A percentile compares a stretch with the other conserved stretches of the same genome.
Conservation (phyloP, 805 yeast genomes). For the Teunomyces tritomae region DNA sequence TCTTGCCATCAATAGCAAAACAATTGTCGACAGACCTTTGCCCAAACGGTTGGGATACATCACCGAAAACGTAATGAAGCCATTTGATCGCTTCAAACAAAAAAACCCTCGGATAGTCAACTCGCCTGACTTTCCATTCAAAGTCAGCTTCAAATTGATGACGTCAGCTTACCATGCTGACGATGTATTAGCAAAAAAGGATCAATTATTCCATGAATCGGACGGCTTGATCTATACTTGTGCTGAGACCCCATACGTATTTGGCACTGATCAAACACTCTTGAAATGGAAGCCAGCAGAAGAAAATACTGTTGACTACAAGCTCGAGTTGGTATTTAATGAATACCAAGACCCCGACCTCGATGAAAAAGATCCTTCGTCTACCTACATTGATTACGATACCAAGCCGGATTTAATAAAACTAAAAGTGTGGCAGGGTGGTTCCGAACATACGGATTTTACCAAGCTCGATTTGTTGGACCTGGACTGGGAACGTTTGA, state of each 20-base stretch:
- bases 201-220: constrained; percentile 76
- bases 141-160: constrained; percentile 85
- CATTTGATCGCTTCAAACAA: constrained; percentile 69
- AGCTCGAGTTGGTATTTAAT: constrained; percentile 61
- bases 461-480: constrained; percentile 60
- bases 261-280: constrained; percentile 84
- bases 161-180: constrained; percentile 74
- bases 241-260: constrained; percentile 78
- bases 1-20: constrained; percentile 74
- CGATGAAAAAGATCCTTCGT: constrained; percentile 63
- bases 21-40: constrained; percentile 65
- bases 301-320: constrained; percentile 91
- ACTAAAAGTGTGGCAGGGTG: constrained; percentile 78
- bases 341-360: constrained; percentile 59
- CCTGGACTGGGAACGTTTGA: constrained; percentile 78
- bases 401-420: constrained; percentile 63
- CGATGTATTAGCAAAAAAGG: constrained; percentile 69
- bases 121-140: constrained; percentile 70
- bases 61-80: constrained; percentile 74
- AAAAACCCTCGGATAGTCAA: constrained; percentile 70
- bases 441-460: constrained; percentile 57
- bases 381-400: constrained; percentile 79
- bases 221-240: constrained; percentile 96
- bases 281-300: constrained; percentile 97
- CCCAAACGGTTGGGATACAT: constrained; percentile 86